These are phyloP conservation scores for Fusarium newnesense DNA, from an alignment of 2,329 filamentous ascomycete species.

Conservation along the genomic window DNA sequence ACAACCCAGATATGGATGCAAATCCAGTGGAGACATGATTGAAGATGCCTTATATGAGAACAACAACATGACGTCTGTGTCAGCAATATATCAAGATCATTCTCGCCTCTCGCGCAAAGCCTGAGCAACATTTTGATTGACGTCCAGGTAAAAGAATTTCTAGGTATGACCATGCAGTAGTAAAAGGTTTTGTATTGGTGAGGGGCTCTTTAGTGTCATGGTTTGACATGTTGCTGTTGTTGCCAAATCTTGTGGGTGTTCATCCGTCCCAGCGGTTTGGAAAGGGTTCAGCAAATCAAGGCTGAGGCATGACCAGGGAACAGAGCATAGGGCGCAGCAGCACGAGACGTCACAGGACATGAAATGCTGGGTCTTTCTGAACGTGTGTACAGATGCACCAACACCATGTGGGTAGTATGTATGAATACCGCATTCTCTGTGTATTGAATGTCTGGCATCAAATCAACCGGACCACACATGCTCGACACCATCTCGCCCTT, in stretches of 20 bases:
- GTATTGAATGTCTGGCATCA: background rate
- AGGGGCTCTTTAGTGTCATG: constrained; percentile 12
- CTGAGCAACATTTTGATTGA: background rate
- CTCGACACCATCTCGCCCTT: constrained; percentile 10
- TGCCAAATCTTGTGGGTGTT: constrained; percentile 1
- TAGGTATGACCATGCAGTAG: background rate
- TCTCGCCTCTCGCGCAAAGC: background rate
- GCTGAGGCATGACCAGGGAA: constrained; percentile 5
- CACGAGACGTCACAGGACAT: background rate
- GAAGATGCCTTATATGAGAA: background rate
- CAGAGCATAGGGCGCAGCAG: constrained; percentile 2
- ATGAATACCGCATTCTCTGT: background rate
- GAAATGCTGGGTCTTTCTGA: background rate
- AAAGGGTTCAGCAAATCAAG: constrained; percentile 31
- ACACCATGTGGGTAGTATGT: background rate
- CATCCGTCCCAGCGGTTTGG: constrained; percentile 38
- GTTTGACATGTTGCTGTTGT: constrained; percentile 8
- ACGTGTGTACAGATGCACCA: background rate
- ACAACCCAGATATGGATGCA: background rate
- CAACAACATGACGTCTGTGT: background rate
- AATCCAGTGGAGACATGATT: background rate
- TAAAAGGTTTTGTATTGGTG: background rate
- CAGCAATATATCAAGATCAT: background rate
- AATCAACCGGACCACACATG: background rate
- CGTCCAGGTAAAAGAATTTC: background rate